Evolutionary conservation across 2,329 filamentous ascomycete species (phyloP).

Genomic region (Triangularia verruculosa): DNA sequence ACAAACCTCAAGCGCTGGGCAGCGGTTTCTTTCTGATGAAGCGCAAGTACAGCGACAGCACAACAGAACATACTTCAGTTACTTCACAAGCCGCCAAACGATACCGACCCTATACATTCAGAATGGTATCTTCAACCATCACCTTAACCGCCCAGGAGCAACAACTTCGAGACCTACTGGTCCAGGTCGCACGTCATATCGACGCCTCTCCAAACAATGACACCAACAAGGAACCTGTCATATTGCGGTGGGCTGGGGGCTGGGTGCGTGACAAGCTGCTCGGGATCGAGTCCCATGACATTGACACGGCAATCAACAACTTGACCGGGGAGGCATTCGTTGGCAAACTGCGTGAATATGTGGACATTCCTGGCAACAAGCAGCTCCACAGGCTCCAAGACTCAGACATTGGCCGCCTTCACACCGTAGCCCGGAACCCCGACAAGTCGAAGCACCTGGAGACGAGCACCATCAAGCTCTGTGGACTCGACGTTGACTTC

Average conservation of each 20-base stretch:
- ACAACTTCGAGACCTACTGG: slow-evolving; percentile 69
- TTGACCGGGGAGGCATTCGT: slow-evolving; percentile 81
- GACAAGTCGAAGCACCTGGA: slow-evolving; percentile 97
- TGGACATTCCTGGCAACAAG: slow-evolving; percentile 57
- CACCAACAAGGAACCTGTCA: slow-evolving; percentile 45
- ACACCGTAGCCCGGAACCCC: slow-evolving; percentile 88
- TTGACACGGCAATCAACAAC: slow-evolving; percentile 79
- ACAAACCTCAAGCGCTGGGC: background rate
- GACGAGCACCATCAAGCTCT: slow-evolving; percentile 80
- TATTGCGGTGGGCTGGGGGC: slow-evolving; percentile 77
- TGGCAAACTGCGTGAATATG: slow-evolving; percentile 65
- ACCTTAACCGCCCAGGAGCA: slow-evolving; percentile 67
- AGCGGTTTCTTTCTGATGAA: slow-evolving; percentile 23
- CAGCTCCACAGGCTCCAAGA: slow-evolving; percentile 57
- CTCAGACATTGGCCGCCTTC: slow-evolving; percentile 68
- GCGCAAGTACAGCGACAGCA: slow-evolving; percentile 22
- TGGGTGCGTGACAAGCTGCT: slow-evolving; percentile 87
- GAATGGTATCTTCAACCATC: slow-evolving; percentile 31
- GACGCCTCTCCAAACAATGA: slow-evolving; percentile 37
- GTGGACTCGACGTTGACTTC: slow-evolving; percentile 86
- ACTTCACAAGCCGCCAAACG: slow-evolving; percentile 3
- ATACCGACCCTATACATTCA: background rate
- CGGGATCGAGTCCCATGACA: slow-evolving; percentile 69
- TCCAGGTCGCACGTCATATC: slow-evolving; percentile 76
- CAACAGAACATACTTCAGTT: slow-evolving; percentile 5